Base-by-base conservation (phyloP, 73 alveolate genomes). In the Paramecium primaurelia region DNA sequence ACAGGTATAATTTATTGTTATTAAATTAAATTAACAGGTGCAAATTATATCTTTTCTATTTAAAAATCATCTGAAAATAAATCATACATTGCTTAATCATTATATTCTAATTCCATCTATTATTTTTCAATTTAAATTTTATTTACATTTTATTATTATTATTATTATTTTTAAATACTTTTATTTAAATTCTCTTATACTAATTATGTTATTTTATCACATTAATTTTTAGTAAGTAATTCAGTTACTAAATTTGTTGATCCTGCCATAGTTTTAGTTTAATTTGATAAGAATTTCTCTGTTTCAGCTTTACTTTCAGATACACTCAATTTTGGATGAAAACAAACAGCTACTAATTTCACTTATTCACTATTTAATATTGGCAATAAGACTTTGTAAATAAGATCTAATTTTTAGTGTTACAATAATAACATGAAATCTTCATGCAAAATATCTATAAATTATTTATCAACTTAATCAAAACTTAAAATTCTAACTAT, bases 281-380 rank as follows among this genome's bases (percentile, higher is more conserved):
- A 40, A 36, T 20, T 71, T 38, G n/a, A 44, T 18, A 47, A 11
- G 42, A 64, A 71, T 44, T 71, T 12, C 32, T 18, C 32, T 1
- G 30, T 54, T 3, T 54, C 32, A 18, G 69, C 69, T 30, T 47
- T 37, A 22, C 40, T 4, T 73, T 83, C 71, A 36, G 26, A 37
- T 32, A 28, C 77, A 71, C 49, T 44, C 45, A 45, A 42, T 89
- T 71, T 89, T 7, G 68, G 86, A 45, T 89, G 94, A 30, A 89
- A 89, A 71, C 94, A 89, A 12, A 89, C 58, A 42, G 94, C 86
- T 4, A 45, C 28, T 22, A 38, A 71, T 45, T 45, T 42, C 2
- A 59, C 84, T 28, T 89, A 25, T 47, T 89, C 88, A 25, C 80
- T 71, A 16, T 77, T 89, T 4, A 89, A 26, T 4, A 89, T 89